Conservation (phyloP, 768 basidiomycete species). For the Cubamyces sp. region DNA sequence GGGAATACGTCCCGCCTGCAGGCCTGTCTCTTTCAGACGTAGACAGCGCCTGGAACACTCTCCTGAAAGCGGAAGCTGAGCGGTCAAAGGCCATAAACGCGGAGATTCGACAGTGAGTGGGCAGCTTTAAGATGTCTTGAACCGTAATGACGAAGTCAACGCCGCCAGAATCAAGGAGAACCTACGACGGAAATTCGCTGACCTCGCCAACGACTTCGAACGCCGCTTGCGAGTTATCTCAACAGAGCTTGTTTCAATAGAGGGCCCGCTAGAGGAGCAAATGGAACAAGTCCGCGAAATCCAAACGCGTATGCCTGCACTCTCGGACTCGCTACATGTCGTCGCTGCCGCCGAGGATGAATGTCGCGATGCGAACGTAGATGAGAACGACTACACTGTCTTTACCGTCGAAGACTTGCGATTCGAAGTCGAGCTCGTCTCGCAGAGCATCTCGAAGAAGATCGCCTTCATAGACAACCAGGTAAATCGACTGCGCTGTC, state of each 20-base stretch:
- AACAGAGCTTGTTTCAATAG: conserved; percentile 70
- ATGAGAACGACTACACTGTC: conserved; percentile 96
- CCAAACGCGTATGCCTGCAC: conserved; percentile 65
- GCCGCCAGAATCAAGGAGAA: conserved; percentile 74
- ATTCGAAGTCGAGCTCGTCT: conserved; percentile 85
- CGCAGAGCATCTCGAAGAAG: conserved; percentile 83
- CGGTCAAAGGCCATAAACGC: conserved; percentile 86
- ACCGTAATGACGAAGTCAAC: no score
- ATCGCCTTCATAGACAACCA: conserved; percentile 97
- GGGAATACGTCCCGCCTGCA: conserved; percentile 78
- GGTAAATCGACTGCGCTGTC: conserved; percentile 44
- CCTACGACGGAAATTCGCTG: conserved; percentile 77
- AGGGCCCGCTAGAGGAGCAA: conserved; percentile 83
- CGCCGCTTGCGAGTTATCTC: conserved; percentile 67
- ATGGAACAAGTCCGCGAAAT: conserved; percentile 68
- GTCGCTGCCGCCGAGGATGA: conserved; percentile 72
- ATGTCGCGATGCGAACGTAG: conserved; percentile 87
- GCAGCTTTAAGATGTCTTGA: not conserved
- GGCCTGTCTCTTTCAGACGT: conserved; percentile 76
- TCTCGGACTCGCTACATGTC: conserved; percentile 56
- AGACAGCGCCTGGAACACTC: conserved; percentile 73
- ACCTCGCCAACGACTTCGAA: conserved; percentile 77
- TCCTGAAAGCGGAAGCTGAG: conserved; percentile 75
- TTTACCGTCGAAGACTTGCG: conserved; percentile 87
- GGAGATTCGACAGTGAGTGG: conserved; percentile 79